Percentiles rank a stretch among this genome's conserved stretches.
phyloP scores from a whole-genome alignment of 2,329 filamentous ascomycete species.

The Lasiodiplodia sp. region DNA sequence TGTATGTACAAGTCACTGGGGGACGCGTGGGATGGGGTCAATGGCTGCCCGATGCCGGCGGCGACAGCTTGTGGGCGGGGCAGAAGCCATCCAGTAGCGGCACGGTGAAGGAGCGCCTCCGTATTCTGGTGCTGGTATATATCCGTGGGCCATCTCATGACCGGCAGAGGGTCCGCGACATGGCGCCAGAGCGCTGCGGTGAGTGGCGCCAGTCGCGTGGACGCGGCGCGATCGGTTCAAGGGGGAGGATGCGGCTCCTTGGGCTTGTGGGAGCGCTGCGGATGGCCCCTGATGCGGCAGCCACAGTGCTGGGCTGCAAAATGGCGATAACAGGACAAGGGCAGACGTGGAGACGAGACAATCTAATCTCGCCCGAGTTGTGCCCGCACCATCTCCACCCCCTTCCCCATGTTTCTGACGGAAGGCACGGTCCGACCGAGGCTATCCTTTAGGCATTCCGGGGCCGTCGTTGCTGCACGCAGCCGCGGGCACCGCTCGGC shows the following conservation, averaged over 20 bases:
- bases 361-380: not conserved
- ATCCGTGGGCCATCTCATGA: constrained; percentile 20
- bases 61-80: constrained; percentile 6
- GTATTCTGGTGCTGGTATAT: constrained; percentile 4
- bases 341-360: not conserved
- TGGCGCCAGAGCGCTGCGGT: constrained; percentile 5
- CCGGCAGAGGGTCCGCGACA: constrained; percentile 11
- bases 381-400: not conserved
- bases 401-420: constrained; percentile 15
- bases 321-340: not conserved
- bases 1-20: not conserved
- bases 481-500: not conserved
- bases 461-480: not conserved
- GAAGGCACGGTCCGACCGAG: constrained; percentile 16
- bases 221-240: constrained; percentile 1
- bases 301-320: not conserved
- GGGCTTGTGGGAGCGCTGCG: not conserved
- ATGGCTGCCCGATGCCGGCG: constrained; percentile 12
- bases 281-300: constrained; percentile 12
- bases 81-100: not conserved
- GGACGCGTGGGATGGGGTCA: not conserved
- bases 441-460: not conserved
- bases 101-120: constrained; percentile 21
- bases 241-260: not conserved
- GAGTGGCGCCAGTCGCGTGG: constrained; percentile 10